Percentiles rank a stretch among this genome's conserved stretches.
Evolutionary conservation across 257 asterid genomes (phyloP).

Genomic region (Phtheirospermum japonicum): DNA sequence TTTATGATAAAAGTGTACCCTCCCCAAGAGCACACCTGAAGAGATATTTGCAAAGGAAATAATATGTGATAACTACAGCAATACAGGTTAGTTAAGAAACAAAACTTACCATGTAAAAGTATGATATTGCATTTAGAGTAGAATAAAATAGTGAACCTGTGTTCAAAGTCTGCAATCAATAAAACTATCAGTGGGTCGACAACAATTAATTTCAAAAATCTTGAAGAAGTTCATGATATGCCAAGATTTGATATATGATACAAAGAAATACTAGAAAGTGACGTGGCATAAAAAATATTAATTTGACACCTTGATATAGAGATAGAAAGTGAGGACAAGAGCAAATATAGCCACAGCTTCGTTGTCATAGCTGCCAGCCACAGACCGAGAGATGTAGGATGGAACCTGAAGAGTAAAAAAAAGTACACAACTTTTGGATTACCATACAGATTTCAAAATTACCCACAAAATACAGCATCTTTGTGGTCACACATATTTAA

Average conservation of each 20-base stretch:
- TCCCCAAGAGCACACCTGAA: constrained; percentile 99
- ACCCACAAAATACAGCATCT: no score
- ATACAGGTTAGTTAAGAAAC: no score
- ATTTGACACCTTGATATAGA: constrained; percentile 80
- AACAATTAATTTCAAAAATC: constrained; percentile 30
- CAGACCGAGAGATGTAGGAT: constrained; percentile 96
- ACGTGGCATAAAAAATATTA: background rate
- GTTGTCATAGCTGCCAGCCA: constrained; percentile 98
- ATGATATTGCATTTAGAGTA: constrained; percentile 77
- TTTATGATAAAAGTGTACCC: constrained; percentile 97
- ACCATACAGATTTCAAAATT: no score
- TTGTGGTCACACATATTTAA: no score
- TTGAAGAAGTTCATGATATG: constrained; percentile 34
- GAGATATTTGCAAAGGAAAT: constrained; percentile 23
- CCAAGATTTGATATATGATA: constrained; percentile 1
- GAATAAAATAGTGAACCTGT: constrained; percentile 97
- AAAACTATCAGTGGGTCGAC: constrained; percentile 26
- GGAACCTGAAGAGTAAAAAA: constrained; percentile 66
- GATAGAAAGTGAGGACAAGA: constrained; percentile 87
- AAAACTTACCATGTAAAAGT: constrained; percentile 92
- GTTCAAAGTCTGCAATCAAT: constrained; percentile 79
- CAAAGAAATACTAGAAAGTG: no score
- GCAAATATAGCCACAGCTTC: constrained; percentile 99
- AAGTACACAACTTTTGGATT: no score
- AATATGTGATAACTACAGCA: no score